A percentile compares a stretch with the other conserved stretches of the same genome.
Conservation (phyloP, 1,139 yeast genomes). For the Lodderomyces margitis region DNA sequence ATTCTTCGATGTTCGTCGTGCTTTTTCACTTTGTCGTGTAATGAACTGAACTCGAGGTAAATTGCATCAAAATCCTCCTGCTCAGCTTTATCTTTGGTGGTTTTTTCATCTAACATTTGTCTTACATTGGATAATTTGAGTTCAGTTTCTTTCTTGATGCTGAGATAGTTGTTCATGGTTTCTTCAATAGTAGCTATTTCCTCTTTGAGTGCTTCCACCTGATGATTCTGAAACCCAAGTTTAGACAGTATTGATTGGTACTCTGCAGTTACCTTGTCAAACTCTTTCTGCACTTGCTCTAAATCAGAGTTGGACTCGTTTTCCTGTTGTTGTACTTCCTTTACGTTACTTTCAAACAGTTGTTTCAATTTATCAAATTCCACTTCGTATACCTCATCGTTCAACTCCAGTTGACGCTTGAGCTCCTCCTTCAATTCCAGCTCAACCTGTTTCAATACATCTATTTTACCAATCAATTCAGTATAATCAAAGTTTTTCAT, state of each 20-base stretch:
- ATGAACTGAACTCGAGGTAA: constrained; percentile 11
- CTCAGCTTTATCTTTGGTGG: neutral
- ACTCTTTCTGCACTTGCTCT: neutral
- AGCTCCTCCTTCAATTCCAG: constrained; percentile 14
- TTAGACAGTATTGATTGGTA: constrained; percentile 1
- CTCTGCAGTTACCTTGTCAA: neutral
- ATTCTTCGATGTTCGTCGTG: constrained; percentile 34
- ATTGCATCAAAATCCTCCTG: constrained; percentile 5
- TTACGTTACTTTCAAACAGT: constrained; percentile 16
- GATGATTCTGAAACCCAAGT: constrained; percentile 9
- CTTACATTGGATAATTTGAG: neutral
- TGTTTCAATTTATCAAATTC: constrained; percentile 20
- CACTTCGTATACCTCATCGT: constrained; percentile 10
- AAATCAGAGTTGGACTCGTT: neutral
- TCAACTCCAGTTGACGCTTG: constrained; percentile 13
- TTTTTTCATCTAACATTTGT: neutral
- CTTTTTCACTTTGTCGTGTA: constrained; percentile 19
- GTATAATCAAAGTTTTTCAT: constrained; percentile 29
- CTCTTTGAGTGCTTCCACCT: constrained; percentile 8
- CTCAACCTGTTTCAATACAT: constrained; percentile 16
- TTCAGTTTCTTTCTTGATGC: constrained; percentile 5
- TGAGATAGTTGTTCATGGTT: constrained; percentile 9
- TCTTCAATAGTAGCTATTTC: constrained; percentile 11
- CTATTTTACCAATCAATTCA: constrained; percentile 19
- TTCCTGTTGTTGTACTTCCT: neutral